Percentiles rank a stretch among this genome's conserved stretches.
Conservation (phyloP, 108 stramenopile species). For the Cyclotella atomus region DNA sequence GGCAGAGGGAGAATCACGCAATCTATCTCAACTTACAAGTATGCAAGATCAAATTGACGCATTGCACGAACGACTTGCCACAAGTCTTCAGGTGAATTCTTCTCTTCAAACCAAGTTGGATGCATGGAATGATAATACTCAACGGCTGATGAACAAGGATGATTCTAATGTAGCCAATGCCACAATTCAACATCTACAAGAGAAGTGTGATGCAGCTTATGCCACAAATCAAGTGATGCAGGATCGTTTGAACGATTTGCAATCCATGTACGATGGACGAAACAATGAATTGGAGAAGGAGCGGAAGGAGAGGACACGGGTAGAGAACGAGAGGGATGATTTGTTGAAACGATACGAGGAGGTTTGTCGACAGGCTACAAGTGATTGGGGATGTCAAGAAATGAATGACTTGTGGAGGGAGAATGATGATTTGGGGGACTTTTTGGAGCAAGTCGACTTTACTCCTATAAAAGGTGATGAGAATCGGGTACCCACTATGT, state of each 20-base stretch:
- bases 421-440: conserved; percentile 22
- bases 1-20: conserved; percentile 23
- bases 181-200: not conserved
- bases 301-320: conserved; percentile 37
- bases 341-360: conserved; percentile 29
- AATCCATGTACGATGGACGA: conserved; percentile 25
- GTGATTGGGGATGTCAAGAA: no score
- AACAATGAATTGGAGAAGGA: conserved; percentile 23
- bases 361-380: conserved; percentile 20
- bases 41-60: conserved; percentile 35
- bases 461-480: conserved; percentile 20
- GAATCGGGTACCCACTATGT: conserved; percentile 20
- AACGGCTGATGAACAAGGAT: not conserved
- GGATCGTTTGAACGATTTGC: conserved; percentile 30
- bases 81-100: conserved; percentile 21
- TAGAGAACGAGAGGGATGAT: conserved; percentile 37
- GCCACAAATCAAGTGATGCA: conserved; percentile 32
- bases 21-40: conserved; percentile 31
- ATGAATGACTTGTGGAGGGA: conserved; percentile 1
- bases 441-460: conserved; percentile 18
- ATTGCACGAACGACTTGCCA: conserved; percentile 28
- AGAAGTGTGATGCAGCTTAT: no score
- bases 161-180: conserved; percentile 5
- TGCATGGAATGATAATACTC: conserved; percentile 29
- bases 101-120: conserved; percentile 36